Conservation (phyloP, 768 basidiomycete genomes). For the Myochromella boudieri region DNA sequence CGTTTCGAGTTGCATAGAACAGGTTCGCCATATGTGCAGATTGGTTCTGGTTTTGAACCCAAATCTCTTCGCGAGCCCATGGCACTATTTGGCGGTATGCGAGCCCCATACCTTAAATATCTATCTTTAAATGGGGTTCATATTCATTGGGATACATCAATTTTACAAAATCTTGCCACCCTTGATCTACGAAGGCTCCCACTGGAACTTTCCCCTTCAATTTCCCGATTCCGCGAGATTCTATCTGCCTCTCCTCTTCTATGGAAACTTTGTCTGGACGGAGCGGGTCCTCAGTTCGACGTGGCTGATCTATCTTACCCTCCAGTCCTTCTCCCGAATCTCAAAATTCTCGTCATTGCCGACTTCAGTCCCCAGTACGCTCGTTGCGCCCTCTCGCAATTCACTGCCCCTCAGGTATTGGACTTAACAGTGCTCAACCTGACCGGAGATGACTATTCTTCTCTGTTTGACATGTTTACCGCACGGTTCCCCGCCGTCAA, state of each 20-base stretch:
- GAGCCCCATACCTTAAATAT: constrained; percentile 44
- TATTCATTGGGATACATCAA: constrained; percentile 56
- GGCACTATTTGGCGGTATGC: constrained; percentile 51
- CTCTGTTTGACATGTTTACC: constrained; percentile 45
- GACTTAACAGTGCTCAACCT: constrained; percentile 61
- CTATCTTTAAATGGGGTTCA: constrained; percentile 59
- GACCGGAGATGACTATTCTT: constrained; percentile 48
- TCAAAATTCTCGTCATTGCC: constrained; percentile 57
- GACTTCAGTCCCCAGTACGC: constrained; percentile 52
- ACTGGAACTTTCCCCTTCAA: constrained; percentile 47
- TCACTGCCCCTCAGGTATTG: constrained; percentile 57
- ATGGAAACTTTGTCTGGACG: constrained; percentile 57
- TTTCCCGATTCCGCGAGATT: constrained; percentile 52
- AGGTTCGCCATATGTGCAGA: constrained; percentile 45
- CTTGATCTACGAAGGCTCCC: constrained; percentile 67
- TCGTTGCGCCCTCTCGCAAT: constrained; percentile 42
- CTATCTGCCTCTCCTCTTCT: constrained; percentile 49
- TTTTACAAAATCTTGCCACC: constrained; percentile 52
- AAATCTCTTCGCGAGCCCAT: constrained; percentile 30
- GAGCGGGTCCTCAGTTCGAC: constrained; percentile 53
- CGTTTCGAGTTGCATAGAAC: constrained; percentile 66
- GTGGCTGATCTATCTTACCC: constrained; percentile 17
- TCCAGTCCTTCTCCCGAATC: constrained; percentile 47
- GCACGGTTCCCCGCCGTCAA: constrained; percentile 51
- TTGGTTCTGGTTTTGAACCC: constrained; percentile 39